A percentile compares a stretch with the other conserved stretches of the same genome.
Evolutionary conservation across 805 yeast genomes (phyloP).

Genomic region (Barnettozyma siamensis): DNA sequence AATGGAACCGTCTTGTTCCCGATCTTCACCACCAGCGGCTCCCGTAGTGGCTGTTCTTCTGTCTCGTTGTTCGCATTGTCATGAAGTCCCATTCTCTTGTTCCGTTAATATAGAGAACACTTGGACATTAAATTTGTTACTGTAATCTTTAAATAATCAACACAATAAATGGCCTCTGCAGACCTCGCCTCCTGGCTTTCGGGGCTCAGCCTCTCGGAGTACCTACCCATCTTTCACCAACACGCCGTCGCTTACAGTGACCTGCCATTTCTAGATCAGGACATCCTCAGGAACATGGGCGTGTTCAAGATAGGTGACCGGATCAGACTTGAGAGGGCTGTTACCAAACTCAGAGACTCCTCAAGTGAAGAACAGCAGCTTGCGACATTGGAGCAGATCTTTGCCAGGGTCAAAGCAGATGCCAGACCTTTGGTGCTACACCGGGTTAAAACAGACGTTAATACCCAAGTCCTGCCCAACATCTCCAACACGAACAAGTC

Average conservation of each 20-base stretch:
- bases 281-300: conserved; percentile 67
- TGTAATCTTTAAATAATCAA: too few relatives aligned
- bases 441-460: background rate
- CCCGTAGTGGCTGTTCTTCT: background rate
- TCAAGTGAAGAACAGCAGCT: conserved; percentile 3
- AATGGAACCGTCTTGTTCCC: conserved; percentile 10
- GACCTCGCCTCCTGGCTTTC: conserved; percentile 4
- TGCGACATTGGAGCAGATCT: conserved; percentile 14
- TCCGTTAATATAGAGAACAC: too few relatives aligned
- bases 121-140: too few relatives aligned
- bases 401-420: conserved; percentile 7
- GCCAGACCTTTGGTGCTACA: conserved; percentile 7
- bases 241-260: conserved; percentile 20
- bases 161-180: background rate
- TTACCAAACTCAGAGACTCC: conserved; percentile 35
- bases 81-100: too few relatives aligned
- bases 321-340: conserved; percentile 55
- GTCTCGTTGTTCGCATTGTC: background rate
- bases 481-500: conserved; percentile 13
- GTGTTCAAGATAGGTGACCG: conserved; percentile 79
- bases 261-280: conserved; percentile 42
- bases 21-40: conserved; percentile 3
- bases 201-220: conserved; percentile 1
- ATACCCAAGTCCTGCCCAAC: background rate
- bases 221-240: conserved; percentile 6